Conservation (phyloP, 2,329 filamentous ascomycete genomes). For the Penicillium digitatum region DNA sequence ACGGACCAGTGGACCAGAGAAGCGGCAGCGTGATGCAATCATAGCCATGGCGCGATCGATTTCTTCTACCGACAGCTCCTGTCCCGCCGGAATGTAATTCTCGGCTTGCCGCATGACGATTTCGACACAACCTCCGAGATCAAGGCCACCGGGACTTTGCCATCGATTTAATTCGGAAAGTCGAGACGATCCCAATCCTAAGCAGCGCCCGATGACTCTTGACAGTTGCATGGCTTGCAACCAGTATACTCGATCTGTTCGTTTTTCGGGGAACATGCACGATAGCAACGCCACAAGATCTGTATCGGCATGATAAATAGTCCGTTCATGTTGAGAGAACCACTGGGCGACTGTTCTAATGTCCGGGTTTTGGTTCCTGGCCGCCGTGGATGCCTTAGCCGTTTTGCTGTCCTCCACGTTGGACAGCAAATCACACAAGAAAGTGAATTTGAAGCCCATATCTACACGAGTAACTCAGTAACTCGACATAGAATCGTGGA, state of each 20-base stretch:
- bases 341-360: constrained; percentile 57
- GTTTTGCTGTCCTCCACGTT: constrained; percentile 54
- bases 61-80: constrained; percentile 63
- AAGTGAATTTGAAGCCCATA: constrained; percentile 54
- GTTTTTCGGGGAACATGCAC: constrained; percentile 68
- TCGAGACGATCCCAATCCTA: constrained; percentile 62
- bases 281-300: constrained; percentile 65
- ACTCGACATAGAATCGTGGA: neutral
- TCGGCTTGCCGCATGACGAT: constrained; percentile 59
- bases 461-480: neutral
- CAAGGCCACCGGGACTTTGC: constrained; percentile 55
- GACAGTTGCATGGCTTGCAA: constrained; percentile 61
- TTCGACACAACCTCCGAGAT: constrained; percentile 70
- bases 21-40: constrained; percentile 65
- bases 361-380: constrained; percentile 31
- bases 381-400: constrained; percentile 31
- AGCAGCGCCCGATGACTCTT: constrained; percentile 62
- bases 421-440: constrained; percentile 71
- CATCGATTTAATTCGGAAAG: constrained; percentile 61
- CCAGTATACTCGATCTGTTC: constrained; percentile 73
- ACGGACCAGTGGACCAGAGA: constrained; percentile 64
- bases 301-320: constrained; percentile 56
- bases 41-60: constrained; percentile 63
- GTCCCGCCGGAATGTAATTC: constrained; percentile 35
- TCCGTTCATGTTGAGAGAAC: constrained; percentile 62